Evolutionary conservation across 495 filamentous ascomycete species (phyloP).

Genomic region (Talaromyces adpressus): DNA sequence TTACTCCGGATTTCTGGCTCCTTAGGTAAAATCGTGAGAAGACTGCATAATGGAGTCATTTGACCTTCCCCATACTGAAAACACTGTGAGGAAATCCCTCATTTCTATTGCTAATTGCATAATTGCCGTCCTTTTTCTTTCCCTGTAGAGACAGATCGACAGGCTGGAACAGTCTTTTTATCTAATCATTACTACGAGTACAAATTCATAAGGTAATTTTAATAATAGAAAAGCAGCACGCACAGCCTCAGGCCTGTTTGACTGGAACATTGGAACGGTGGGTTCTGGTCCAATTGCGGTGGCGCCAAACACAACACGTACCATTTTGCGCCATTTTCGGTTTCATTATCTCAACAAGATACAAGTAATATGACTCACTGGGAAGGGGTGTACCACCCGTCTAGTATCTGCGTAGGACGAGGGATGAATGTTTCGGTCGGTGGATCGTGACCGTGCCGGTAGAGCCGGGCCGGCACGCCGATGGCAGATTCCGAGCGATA

Average conservation of each 20-base stretch:
- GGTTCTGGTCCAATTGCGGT: not conserved
- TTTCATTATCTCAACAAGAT: not conserved
- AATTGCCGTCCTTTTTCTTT: not conserved
- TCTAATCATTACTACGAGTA: not conserved
- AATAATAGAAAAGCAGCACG: slow-evolving; percentile 1
- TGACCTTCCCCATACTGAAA: not conserved
- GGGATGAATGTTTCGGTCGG: not conserved
- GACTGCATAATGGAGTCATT: not conserved
- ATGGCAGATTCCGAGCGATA: not conserved
- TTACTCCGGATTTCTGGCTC: not conserved
- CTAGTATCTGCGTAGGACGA: not conserved
- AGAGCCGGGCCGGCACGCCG: slow-evolving; percentile 3
- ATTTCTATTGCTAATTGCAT: not conserved
- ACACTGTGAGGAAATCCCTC: not conserved
- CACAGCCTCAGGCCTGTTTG: not conserved
- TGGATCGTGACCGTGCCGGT: slow-evolving; percentile 4
- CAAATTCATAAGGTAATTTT: not conserved
- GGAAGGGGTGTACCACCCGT: not conserved
- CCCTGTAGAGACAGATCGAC: not conserved
- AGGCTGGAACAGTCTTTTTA: slow-evolving; percentile 6
- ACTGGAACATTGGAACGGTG: not conserved
- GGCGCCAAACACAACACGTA: not conserved
- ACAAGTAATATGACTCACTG: not conserved
- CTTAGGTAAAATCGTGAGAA: not conserved
- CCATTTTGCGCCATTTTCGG: slow-evolving; percentile 1